These are phyloP conservation scores for Thalassiosira profunda DNA, from an alignment of 108 stramenopile genomes.

Conservation along the genomic window DNA sequence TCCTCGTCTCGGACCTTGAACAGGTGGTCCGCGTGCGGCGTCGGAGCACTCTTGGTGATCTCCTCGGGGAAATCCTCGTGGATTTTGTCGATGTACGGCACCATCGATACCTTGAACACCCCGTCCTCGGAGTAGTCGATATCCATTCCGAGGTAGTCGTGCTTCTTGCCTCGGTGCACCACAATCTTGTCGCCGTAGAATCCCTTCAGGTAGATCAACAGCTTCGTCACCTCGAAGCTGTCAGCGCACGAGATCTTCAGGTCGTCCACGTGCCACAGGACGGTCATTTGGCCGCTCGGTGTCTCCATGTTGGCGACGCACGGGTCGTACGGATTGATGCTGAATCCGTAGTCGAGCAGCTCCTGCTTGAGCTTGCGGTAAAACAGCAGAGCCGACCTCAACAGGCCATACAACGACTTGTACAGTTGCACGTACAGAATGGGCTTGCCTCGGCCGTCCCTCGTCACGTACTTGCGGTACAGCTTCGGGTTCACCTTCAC, in stretches of 20 bases:
- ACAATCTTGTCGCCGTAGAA: slow-evolving; percentile 6
- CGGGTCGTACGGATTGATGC: slow-evolving; percentile 61
- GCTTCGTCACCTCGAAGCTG: background rate
- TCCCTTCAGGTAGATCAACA: background rate
- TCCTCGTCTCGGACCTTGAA: slow-evolving; percentile 7
- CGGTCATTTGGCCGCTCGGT: slow-evolving; percentile 36
- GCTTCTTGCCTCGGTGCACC: slow-evolving; percentile 31
- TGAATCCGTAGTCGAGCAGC: slow-evolving; percentile 40
- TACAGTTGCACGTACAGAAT: slow-evolving; percentile 45
- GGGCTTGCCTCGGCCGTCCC: slow-evolving; percentile 5
- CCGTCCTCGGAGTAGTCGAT: slow-evolving; percentile 33
- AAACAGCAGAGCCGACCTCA: slow-evolving; percentile 5
- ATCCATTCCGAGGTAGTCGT: slow-evolving; percentile 56
- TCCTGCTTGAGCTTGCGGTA: slow-evolving; percentile 12
- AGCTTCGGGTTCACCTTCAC: slow-evolving; percentile 5
- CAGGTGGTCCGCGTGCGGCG: background rate
- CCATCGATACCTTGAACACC: slow-evolving; percentile 34
- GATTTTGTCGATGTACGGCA: slow-evolving; percentile 23
- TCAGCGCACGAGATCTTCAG: slow-evolving; percentile 45
- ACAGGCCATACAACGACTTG: slow-evolving; percentile 42
- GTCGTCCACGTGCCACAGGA: slow-evolving; percentile 62
- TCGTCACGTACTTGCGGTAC: background rate
- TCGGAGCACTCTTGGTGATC: background rate
- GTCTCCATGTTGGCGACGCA: slow-evolving; percentile 58
- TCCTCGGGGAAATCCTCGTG: slow-evolving; percentile 6